These are phyloP conservation scores for Dalbergia oliveri DNA, from an alignment of 306 rosid species.

Conservation along the genomic window DNA sequence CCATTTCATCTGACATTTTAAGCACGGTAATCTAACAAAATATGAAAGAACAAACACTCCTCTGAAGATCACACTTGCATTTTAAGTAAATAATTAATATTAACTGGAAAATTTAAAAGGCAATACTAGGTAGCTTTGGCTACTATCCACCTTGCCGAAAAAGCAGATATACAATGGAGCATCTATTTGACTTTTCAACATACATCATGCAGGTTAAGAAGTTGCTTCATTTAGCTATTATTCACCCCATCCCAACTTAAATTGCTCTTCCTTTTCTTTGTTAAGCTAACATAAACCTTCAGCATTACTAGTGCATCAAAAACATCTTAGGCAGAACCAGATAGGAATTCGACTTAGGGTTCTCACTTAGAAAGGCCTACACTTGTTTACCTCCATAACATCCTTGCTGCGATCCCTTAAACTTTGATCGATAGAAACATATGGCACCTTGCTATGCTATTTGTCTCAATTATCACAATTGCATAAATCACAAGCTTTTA, in stretches of 20 bases:
- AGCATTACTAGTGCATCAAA: background rate
- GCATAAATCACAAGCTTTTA: background rate
- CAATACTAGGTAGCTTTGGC: background rate
- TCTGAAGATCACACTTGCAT: background rate
- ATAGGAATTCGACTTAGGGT: constrained; percentile 6
- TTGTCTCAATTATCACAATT: background rate
- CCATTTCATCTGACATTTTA: background rate
- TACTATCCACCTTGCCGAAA: background rate
- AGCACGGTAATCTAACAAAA: background rate
- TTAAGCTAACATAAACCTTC: background rate
- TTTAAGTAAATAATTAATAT: background rate
- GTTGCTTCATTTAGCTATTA: background rate
- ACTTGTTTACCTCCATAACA: constrained; percentile 2
- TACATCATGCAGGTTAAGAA: background rate
- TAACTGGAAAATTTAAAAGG: background rate
- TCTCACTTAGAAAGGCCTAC: background rate
- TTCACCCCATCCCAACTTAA: background rate
- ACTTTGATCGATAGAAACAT: background rate
- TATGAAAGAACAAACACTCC: background rate
- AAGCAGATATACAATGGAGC: background rate
- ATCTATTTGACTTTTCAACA: background rate
- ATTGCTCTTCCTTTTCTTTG: background rate
- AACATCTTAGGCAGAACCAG: background rate
- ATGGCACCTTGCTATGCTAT: background rate
- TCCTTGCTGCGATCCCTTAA: constrained; percentile 13